A percentile compares a stretch with the other conserved stretches of the same genome.
phyloP scores from a whole-genome alignment of 805 yeast species.

The Torulaspora indica region DNA sequence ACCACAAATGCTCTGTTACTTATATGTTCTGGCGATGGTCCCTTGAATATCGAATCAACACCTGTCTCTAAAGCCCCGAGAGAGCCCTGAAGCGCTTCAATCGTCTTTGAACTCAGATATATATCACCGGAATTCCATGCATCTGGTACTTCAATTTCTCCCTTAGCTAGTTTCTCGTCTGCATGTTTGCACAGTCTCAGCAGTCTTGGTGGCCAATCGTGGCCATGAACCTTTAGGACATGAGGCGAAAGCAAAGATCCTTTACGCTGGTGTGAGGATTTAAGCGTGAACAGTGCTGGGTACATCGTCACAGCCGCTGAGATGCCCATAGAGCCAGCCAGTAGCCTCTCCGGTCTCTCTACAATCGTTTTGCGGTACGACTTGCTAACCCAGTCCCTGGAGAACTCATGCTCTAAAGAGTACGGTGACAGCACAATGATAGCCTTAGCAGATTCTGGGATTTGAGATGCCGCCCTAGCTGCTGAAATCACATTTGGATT shows the following conservation, averaged over 20 bases:
- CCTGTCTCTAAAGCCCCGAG: constrained; percentile 72
- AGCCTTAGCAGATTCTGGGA: constrained; percentile 45
- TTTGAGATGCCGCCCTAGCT: constrained; percentile 34
- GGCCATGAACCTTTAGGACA: constrained; percentile 67
- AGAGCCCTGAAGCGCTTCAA: constrained; percentile 70
- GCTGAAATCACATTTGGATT: constrained; percentile 37
- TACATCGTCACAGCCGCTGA: constrained; percentile 67
- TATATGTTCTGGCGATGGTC: constrained; percentile 34
- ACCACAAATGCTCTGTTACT: constrained; percentile 55
- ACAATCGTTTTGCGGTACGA: constrained; percentile 63
- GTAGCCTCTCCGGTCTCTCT: constrained; percentile 74
- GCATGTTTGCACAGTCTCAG: constrained; percentile 55
- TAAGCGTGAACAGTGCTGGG: constrained; percentile 53
- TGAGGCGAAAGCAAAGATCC: constrained; percentile 53
- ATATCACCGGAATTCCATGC: constrained; percentile 84
- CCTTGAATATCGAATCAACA: constrained; percentile 49
- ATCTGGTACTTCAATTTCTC: constrained; percentile 68
- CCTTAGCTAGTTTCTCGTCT: constrained; percentile 47
- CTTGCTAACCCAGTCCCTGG: constrained; percentile 72
- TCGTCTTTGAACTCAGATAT: constrained; percentile 59
- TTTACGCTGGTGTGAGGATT: constrained; percentile 38
- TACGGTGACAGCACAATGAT: constrained; percentile 63
- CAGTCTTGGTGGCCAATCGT: constrained; percentile 62
- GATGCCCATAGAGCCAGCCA: constrained; percentile 74
- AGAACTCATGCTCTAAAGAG: constrained; percentile 66